phyloP scores from a whole-genome alignment of 192 early-diverging fungal genomes.

The Coemansia sp. region DNA sequence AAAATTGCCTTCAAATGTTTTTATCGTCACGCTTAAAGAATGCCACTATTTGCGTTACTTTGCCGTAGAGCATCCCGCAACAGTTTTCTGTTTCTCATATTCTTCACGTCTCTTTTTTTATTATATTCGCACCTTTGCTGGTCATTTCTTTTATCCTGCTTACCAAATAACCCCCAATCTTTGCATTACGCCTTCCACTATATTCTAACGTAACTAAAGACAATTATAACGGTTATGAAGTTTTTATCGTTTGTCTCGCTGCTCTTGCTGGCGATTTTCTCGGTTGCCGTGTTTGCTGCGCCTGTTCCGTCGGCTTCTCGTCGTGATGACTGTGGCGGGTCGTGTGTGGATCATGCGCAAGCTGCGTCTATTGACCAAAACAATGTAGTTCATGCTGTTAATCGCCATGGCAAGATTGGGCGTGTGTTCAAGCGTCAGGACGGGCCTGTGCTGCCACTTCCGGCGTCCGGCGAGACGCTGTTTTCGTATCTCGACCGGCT shows the following conservation, averaged over 20 bases:
- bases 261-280: slow-evolving; percentile 4
- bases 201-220: no score
- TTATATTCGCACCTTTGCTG: no score
- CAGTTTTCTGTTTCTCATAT: no score
- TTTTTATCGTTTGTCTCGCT: slow-evolving; percentile 11
- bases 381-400: background rate
- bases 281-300: slow-evolving; percentile 8
- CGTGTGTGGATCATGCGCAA: background rate
- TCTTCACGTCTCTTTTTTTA: no score
- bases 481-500: slow-evolving; percentile 45
- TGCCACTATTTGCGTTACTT: no score
- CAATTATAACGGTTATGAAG: slow-evolving; percentile 10
- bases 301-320: background rate
- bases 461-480: slow-evolving; percentile 30
- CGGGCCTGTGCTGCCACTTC: slow-evolving; percentile 35
- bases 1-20: no score
- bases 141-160: no score
- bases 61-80: no score
- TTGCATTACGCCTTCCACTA: no score
- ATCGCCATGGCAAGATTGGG: background rate
- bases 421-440: slow-evolving; percentile 1
- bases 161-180: no score
- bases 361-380: background rate
- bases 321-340: background rate
- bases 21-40: no score